Conservation (phyloP, 352 stramenopile genomes). For the Globisporangium okanoganense region DNA sequence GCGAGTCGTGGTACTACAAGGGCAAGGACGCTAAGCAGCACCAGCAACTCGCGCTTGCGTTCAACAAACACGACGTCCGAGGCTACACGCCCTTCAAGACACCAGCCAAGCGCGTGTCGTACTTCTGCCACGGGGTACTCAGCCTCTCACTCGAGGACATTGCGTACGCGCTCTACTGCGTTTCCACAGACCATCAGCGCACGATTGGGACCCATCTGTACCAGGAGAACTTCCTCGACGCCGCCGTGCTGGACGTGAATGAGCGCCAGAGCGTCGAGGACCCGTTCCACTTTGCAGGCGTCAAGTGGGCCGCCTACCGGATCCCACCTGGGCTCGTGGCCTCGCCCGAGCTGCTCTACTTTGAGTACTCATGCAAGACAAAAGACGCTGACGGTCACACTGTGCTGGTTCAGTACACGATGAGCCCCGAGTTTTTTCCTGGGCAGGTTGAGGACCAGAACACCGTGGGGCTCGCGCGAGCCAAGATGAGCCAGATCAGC, state of each 20-base stretch:
- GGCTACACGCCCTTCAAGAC: background rate
- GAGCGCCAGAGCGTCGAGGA: conserved; percentile 25
- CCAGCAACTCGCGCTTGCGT: conserved; percentile 25
- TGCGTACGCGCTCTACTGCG: conserved; percentile 25
- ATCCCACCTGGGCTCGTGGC: conserved; percentile 23
- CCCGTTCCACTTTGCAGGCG: conserved; percentile 41
- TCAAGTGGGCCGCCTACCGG: conserved; percentile 38
- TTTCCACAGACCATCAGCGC: conserved; percentile 30
- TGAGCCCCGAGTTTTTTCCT: conserved; percentile 15
- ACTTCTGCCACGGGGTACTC: conserved; percentile 30
- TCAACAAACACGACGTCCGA: conserved; percentile 27
- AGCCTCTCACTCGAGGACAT: conserved; percentile 39
- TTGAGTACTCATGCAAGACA: conserved; percentile 32
- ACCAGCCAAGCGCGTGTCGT: background rate
- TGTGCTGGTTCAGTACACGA: conserved; percentile 24
- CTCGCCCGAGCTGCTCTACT: conserved; percentile 36
- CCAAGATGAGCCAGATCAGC: conserved; percentile 5
- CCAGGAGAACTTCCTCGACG: conserved; percentile 42
- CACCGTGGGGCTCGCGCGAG: conserved; percentile 17
- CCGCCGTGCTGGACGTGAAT: conserved; percentile 34
- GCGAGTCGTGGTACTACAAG: conserved; percentile 41
- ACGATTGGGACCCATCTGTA: conserved; percentile 35
- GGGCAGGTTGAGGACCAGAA: conserved; percentile 26
- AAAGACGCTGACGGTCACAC: conserved; percentile 25
- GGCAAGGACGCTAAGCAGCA: conserved; percentile 10